Evolutionary conservation across 2,329 filamentous ascomycete genomes (phyloP), one percentile per base, ranked within the genome.

Genomic region (Gremmenia infestans): DNA sequence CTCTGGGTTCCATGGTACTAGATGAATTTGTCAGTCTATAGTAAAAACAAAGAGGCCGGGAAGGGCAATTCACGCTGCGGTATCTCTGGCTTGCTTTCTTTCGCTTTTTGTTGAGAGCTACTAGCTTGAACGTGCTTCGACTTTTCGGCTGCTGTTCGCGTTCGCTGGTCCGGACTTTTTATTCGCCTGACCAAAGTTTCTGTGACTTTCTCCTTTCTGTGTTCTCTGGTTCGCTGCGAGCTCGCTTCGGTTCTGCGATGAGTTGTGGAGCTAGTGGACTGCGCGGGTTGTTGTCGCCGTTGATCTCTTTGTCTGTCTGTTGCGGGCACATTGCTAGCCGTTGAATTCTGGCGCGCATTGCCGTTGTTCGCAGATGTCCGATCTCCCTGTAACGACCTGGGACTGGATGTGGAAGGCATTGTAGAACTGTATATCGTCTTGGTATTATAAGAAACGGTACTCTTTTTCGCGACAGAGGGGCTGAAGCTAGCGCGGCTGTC

Each of bases 1-100:
- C 68, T 90, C 82, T 0, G 94, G 93, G 54, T 84, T 86, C 94
- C 94, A 97, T 67, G 76, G 73, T 60, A 72, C 76, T 78, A 59
- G 23, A 36, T 45, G 12, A 47, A 25, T 28, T 39, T 50, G 42
- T 54, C 23, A 54, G 37, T 53, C 45, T 9, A 56, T 12, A 35
- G 28, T 45, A 14, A 23, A 45, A 6, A 17, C 5, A 45, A 23
- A 6, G 42, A 45, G 42, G 9, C 19, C 23, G 4, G 17, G 42
- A 23, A 45, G 17, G 42, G 11, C 42, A 22, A 22, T 22, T 23
- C 17, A 45, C 42, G 42, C 5, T 22, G 42, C 15, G 42, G 17
- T 14, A 45, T 45, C n/a, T 23, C 42, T 45, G 42, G 42, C 42
- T 23, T 17, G 42, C 17, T 45, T 23, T 15, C 42, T 45, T 23